phyloP scores from a whole-genome alignment of 2,329 filamentous ascomycete genomes.

The Hypoxylon sp. region DNA sequence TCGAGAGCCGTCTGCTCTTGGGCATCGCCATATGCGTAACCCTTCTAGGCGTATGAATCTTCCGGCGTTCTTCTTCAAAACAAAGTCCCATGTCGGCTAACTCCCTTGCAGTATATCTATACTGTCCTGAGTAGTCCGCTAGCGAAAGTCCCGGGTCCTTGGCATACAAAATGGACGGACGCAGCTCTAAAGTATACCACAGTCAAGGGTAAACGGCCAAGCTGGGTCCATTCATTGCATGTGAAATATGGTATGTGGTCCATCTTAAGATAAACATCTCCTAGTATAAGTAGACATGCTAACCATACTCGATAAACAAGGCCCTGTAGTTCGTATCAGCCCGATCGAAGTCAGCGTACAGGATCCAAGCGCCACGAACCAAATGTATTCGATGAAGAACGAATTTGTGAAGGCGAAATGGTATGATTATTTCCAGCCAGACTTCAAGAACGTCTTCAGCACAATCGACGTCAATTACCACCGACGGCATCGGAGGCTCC shows the following conservation, averaged over 20 bases:
- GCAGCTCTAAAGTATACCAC: constrained; percentile 35
- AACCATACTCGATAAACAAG: constrained; percentile 26
- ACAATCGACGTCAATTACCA: constrained; percentile 59
- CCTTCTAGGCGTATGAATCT: constrained; percentile 25
- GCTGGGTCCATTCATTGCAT: constrained; percentile 48
- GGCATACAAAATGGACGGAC: constrained; percentile 49
- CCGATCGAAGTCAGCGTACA: constrained; percentile 50
- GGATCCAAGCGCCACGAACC: constrained; percentile 45
- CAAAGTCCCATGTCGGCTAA: constrained; percentile 17
- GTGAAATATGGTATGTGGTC: constrained; percentile 47
- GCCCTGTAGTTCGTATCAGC: constrained; percentile 50
- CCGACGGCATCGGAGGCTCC: constrained; percentile 58
- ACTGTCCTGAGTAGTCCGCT: constrained; percentile 43
- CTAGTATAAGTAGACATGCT: not conserved
- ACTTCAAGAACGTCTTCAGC: constrained; percentile 57
- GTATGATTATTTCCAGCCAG: constrained; percentile 43
- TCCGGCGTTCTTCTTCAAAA: not conserved
- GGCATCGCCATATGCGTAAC: constrained; percentile 15
- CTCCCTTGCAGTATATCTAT: constrained; percentile 27
- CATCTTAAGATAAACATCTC: not conserved
- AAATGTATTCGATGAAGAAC: constrained; percentile 52
- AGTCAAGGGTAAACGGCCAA: constrained; percentile 37
- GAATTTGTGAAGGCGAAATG: constrained; percentile 52
- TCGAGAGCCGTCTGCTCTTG: constrained; percentile 23
- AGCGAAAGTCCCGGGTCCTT: constrained; percentile 47